phyloP scores from a whole-genome alignment of 1,284 basidiomycete genomes.

The Cystobasidium slooffiae region DNA sequence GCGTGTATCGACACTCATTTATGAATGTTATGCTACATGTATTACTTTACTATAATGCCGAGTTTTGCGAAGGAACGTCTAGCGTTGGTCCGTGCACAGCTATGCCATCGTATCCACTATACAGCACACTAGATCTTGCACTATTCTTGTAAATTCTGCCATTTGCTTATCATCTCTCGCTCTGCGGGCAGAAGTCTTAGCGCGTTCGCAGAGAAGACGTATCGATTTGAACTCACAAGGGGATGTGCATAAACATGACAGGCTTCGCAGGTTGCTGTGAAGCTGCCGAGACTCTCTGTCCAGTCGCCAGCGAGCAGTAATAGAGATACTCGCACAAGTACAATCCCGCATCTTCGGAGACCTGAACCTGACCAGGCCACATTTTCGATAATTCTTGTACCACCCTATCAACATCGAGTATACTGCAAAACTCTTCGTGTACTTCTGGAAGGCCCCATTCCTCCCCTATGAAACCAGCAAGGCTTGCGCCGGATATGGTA shows the following conservation, averaged over 20 bases:
- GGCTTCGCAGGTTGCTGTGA: neutral
- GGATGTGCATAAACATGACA: conserved; percentile 36
- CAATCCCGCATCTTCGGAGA: neutral
- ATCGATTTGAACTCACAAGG: conserved; percentile 1
- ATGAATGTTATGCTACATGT: neutral
- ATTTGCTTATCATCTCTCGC: neutral
- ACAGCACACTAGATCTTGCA: conserved; percentile 9
- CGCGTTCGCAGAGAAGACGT: neutral
- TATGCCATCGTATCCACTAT: conserved; percentile 5
- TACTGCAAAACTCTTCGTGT: neutral
- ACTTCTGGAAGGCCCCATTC: neutral
- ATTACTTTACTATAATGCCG: neutral
- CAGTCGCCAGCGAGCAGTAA: conserved; percentile 28
- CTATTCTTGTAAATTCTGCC: conserved; percentile 15
- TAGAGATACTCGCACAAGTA: conserved; percentile 41
- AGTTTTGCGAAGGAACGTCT: neutral
- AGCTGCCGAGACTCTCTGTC: neutral
- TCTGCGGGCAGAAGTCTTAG: neutral
- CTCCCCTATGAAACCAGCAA: conserved; percentile 4
- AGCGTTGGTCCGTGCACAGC: neutral
- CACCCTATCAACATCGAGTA: neutral
- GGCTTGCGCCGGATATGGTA: neutral
- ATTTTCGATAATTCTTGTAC: neutral
- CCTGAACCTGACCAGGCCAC: too few species aligned
- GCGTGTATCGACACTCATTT: neutral